Evolutionary conservation across 2,329 filamentous ascomycete genomes (phyloP), one percentile per base, ranked within the genome.

Genomic region (Sodiomyces alkalinus): DNA sequence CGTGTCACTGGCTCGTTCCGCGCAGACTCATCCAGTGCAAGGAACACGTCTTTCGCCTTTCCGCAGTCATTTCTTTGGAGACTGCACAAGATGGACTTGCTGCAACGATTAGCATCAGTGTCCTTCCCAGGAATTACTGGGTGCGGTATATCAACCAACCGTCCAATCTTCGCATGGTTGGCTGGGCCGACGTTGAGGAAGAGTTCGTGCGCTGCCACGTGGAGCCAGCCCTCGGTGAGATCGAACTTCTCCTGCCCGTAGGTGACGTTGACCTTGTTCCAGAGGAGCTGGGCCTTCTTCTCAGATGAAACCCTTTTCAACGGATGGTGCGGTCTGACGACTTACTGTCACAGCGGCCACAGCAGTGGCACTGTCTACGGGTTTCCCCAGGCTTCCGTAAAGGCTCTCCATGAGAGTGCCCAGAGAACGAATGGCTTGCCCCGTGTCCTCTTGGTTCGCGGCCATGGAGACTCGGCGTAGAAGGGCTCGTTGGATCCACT

Each of bases 231-330:
- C 36, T 77, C 66, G 2, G 77, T 67, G 10, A 58, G 38, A 3
- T 60, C 15, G 8, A 26, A n/a, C n/a, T n/a, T n/a, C n/a, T n/a
- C n/a, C n/a, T n/a, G n/a, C n/a, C n/a, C n/a, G n/a, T n/a, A n/a
- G n/a, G n/a, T 52, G 2, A 61, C 55, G 29, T 85, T 78, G n/a
- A 80, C 59, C 16, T 64, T 68, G 50, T 83, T 90, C 83, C 85
- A 94, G 4, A 93, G 53, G 4, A 93, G 49, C 79, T 87, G n/a
- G n/a, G n/a, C n/a, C n/a, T n/a, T n/a, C n/a, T n/a, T n/a, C n/a
- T n/a, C n/a, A n/a, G n/a, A n/a, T n/a, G n/a, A n/a, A n/a, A n/a
- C n/a, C n/a, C n/a, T n/a, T n/a, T n/a, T n/a, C n/a, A n/a, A n/a
- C n/a, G n/a, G n/a, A n/a, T n/a, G n/a, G n/a, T n/a, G n/a, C n/a